Evolutionary conservation across 2,329 filamentous ascomycete genomes (phyloP), one percentile per base, ranked within the genome.

Genomic region (Fusarium sp.): DNA sequence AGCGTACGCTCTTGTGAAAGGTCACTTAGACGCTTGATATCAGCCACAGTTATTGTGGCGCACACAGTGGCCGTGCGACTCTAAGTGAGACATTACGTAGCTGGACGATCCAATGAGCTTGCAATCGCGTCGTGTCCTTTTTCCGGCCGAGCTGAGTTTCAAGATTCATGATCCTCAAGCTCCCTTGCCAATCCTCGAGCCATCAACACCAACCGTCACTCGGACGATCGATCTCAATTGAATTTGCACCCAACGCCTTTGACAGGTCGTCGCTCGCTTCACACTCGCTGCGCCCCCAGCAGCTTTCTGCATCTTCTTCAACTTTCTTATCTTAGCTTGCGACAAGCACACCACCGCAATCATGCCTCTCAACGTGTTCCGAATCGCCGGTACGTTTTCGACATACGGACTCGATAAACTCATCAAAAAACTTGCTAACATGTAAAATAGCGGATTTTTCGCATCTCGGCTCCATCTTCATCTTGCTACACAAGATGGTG

Each of bases 401-500:
- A 56, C 33, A 43, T 26, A 24, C 43, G n/a, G 19, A 43, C 5
- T 26, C 40, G 40, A 55, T 2, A 9, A 32, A 3, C 37, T 20
- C 11, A 45, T 39, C 48, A 43, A 28, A 22, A 22, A 7, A 28
- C 37, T 40, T 43, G 30, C 58, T 75, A 62, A 75, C 66, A 40
- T 69, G 68, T 37, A 50, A 67, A 43, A 58, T 72, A 97, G 94
- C 90, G 83, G 96, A 99, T 86, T 88, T 99, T 79, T 97, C 94
- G 84, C 96, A 99, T 85, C 83, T 99, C 75, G 86, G 91, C 68
- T 98, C 95, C 54, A 97, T 99, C 78, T 86, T 97, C 75, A 97
- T 99, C 75, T 85, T 99, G 65, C 86, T 99, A 67, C 94, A 97
- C 79, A 99, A 99, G 86, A 99, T 99, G 94, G 90, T 90, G 74